A percentile compares a stretch with the other conserved stretches of the same genome.
These are phyloP conservation scores for Colletotrichum tamarilloi DNA, from an alignment of 2,329 filamentous ascomycete genomes.

Conservation along the genomic window DNA sequence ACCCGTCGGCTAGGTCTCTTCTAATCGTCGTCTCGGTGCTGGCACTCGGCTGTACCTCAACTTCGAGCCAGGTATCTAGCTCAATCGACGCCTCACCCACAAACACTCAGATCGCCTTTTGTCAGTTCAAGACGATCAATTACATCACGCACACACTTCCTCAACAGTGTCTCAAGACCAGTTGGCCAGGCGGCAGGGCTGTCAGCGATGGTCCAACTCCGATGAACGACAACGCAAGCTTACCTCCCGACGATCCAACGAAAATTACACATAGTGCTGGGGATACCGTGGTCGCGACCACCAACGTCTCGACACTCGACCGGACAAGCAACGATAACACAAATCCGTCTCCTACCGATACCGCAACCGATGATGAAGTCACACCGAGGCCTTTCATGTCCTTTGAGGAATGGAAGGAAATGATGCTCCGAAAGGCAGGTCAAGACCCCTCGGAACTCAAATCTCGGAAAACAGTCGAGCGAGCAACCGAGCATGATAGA, in stretches of 20 bases:
- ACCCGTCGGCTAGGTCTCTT: not conserved
- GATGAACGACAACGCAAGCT: not conserved
- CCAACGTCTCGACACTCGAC: constrained; percentile 19
- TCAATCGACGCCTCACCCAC: not conserved
- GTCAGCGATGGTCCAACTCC: not conserved
- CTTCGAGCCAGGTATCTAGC: not conserved
- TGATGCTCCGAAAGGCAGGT: constrained; percentile 87
- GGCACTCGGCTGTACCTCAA: not conserved
- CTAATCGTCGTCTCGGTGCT: not conserved
- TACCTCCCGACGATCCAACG: not conserved
- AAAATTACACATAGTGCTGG: not conserved
- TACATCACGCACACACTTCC: constrained; percentile 84
- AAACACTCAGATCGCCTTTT: constrained; percentile 40
- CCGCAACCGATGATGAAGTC: constrained; percentile 28
- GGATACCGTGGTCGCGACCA: constrained; percentile 27
- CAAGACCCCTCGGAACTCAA: constrained; percentile 72
- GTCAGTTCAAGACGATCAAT: constrained; percentile 76
- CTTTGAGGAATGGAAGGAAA: constrained; percentile 98
- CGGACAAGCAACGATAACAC: not conserved
- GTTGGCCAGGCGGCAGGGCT: constrained; percentile 53
- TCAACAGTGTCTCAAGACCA: constrained; percentile 79
- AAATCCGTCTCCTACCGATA: not conserved
- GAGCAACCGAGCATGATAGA: constrained; percentile 60
- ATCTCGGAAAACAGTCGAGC: constrained; percentile 67
- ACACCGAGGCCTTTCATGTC: constrained; percentile 79